Conservation (phyloP, 352 stramenopile genomes). For the Phytophthora sp. region DNA sequence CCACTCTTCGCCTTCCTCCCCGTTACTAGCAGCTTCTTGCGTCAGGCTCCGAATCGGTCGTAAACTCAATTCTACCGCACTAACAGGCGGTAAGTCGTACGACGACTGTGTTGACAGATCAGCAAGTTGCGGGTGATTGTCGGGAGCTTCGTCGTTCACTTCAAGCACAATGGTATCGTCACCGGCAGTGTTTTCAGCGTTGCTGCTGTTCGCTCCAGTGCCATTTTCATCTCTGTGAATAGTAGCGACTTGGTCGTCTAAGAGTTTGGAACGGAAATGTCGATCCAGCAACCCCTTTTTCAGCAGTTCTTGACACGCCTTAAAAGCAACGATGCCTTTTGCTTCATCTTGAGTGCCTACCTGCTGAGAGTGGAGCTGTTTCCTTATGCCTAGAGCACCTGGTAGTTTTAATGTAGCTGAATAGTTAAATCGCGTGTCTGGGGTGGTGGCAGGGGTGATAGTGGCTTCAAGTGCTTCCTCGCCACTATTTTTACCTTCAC, state of each 20-base stretch:
- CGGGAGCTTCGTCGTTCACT: constrained; percentile 31
- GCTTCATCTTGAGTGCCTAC: constrained; percentile 65
- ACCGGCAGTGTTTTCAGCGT: not conserved
- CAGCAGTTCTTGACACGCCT: constrained; percentile 75
- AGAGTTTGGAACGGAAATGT: constrained; percentile 71
- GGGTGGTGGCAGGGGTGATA: no score
- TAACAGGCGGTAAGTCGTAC: constrained; percentile 86
- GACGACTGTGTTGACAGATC: constrained; percentile 84
- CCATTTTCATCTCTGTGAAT: constrained; percentile 40
- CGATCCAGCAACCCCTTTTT: constrained; percentile 76
- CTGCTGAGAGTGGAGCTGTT: constrained; percentile 66
- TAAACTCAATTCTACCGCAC: constrained; percentile 72
- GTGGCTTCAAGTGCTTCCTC: constrained; percentile 12
- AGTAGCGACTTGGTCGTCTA: constrained; percentile 53
- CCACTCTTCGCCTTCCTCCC: constrained; percentile 42
- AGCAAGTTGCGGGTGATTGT: constrained; percentile 37
- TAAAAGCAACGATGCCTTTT: constrained; percentile 85
- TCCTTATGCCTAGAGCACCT: constrained; percentile 62
- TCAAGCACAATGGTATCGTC: constrained; percentile 50
- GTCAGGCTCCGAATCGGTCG: constrained; percentile 62
- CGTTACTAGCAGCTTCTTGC: constrained; percentile 25
- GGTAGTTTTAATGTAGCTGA: constrained; percentile 71
- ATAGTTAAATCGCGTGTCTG: constrained; percentile 58
- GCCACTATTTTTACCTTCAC: constrained; percentile 22
- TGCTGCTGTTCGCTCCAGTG: not conserved